Percentiles rank a stretch among this genome's conserved stretches.
phyloP scores from a whole-genome alignment of 208 protist species.

The Wallacemonas rigidus region DNA sequence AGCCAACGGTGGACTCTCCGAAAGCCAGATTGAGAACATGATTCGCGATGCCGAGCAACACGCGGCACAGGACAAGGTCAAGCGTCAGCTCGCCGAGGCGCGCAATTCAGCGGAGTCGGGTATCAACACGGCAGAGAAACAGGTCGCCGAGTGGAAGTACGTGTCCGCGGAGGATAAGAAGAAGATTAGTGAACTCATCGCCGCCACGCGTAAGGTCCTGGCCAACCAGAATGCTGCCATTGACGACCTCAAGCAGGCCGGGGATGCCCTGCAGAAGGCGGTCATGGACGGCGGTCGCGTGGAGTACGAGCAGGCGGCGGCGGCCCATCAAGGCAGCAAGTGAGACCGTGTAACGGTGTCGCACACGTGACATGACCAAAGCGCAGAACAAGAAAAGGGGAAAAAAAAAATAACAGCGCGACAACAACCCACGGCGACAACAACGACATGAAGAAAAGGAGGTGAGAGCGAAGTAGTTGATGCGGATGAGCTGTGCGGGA shows the following conservation, averaged over 20 bases:
- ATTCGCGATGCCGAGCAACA: constrained; percentile 81
- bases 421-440: too few species aligned
- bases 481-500: too few species aligned
- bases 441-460: too few species aligned
- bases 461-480: too few species aligned
- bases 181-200: constrained; percentile 51
- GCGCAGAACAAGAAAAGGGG: neutral
- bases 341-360: neutral
- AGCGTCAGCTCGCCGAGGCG: constrained; percentile 75
- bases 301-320: constrained; percentile 79
- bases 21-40: constrained; percentile 90
- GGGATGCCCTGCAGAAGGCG: constrained; percentile 83
- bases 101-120: constrained; percentile 87
- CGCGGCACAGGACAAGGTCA: constrained; percentile 76
- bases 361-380: neutral
- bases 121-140: constrained; percentile 67
- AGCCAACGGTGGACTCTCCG: constrained; percentile 68
- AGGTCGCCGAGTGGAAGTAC: constrained; percentile 87
- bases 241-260: constrained; percentile 58
- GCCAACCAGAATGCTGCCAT: constrained; percentile 66
- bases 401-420: neutral
- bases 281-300: constrained; percentile 79
- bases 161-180: constrained; percentile 78
- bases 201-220: constrained; percentile 64
- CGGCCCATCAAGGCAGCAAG: constrained; percentile 36